A percentile compares a stretch with the other conserved stretches of the same genome.
Conservation (phyloP, 208 protist species). For the Endotrypanum monterogeii region DNA sequence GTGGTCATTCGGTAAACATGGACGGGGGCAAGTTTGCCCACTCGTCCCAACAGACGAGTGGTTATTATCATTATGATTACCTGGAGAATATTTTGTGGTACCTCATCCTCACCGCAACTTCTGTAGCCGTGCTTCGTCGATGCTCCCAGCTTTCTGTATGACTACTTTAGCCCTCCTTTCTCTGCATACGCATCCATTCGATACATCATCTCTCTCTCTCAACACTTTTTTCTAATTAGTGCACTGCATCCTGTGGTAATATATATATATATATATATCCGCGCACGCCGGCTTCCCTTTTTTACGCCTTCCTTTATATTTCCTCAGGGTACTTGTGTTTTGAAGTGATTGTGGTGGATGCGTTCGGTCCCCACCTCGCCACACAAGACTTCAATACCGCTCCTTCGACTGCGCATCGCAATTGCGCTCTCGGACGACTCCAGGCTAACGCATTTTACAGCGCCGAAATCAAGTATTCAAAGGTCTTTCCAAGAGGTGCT, state of each 20-base stretch:
- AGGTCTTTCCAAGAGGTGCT: too few species aligned
- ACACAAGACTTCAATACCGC: not conserved
- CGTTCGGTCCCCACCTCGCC: not conserved
- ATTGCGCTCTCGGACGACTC: not conserved
- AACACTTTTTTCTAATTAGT: not conserved
- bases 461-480: not conserved
- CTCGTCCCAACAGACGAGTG: too few species aligned
- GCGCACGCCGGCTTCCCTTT: too few species aligned
- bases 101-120: not conserved
- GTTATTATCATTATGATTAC: not conserved
- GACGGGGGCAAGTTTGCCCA: too few species aligned
- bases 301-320: too few species aligned
- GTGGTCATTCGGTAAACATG: too few species aligned
- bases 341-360: not conserved
- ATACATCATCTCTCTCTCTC: not conserved
- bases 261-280: too few species aligned
- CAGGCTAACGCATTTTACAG: not conserved
- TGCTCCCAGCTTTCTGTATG: not conserved
- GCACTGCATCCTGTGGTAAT: too few species aligned
- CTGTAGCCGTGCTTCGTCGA: not conserved
- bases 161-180: not conserved
- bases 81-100: not conserved
- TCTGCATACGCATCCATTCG: too few species aligned
- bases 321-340: not conserved
- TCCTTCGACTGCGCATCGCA: not conserved